phyloP scores from a whole-genome alignment of 176 grass and related monocot species.

The Hordeum marinum region DNA sequence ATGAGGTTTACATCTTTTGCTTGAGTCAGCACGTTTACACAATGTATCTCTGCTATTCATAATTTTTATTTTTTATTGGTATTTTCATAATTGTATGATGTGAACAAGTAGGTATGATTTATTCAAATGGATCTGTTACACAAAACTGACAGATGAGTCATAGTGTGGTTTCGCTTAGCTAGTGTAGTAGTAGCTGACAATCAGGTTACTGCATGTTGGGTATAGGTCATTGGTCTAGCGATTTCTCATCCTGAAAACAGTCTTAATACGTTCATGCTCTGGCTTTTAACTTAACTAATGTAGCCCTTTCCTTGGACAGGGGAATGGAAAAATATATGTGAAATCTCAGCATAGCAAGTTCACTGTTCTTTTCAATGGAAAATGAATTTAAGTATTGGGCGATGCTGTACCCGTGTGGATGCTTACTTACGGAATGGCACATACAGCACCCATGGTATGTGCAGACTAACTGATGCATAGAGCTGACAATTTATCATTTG shows the following conservation, averaged over 20 bases:
- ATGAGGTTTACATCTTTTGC: neutral
- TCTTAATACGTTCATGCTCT: neutral
- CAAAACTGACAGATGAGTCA: neutral
- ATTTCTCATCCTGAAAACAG: conserved; percentile 29
- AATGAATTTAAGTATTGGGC: neutral
- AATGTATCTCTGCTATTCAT: neutral
- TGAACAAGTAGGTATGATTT: neutral
- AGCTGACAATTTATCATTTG: neutral
- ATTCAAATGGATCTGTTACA: neutral
- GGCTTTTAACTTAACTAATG: neutral
- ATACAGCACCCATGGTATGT: neutral
- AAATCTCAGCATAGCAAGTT: neutral
- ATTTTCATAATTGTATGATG: neutral
- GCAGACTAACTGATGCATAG: neutral
- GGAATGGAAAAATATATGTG: neutral
- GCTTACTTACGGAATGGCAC: neutral
- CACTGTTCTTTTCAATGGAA: neutral
- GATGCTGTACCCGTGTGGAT: neutral
- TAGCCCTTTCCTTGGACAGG: neutral
- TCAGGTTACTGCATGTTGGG: neutral
- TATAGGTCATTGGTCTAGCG: conserved; percentile 77
- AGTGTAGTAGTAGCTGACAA: neutral
- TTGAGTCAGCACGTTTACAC: neutral
- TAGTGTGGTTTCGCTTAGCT: neutral
- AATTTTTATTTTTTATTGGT: neutral